Conservation (phyloP, 805 yeast genomes). For the Wickerhamiella sorbophila region DNA sequence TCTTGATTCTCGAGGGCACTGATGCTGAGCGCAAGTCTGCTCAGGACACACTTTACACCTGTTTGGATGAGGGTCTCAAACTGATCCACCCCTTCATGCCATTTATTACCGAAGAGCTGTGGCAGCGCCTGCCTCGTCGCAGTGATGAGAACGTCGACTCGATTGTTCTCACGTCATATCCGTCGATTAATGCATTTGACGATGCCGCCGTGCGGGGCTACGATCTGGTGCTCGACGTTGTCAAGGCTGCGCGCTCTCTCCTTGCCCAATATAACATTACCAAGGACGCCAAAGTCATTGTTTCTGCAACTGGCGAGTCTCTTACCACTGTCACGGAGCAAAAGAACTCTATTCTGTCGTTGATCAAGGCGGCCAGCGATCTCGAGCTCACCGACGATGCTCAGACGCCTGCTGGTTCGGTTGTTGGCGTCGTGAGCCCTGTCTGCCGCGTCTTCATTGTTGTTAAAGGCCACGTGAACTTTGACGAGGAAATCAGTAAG, state of each 20-base stretch:
- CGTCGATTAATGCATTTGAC: conserved; percentile 51
- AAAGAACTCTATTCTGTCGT: conserved; percentile 73
- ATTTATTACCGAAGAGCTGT: conserved; percentile 89
- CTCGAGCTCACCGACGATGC: conserved; percentile 47
- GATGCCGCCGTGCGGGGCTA: conserved; percentile 56
- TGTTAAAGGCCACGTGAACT: conserved; percentile 88
- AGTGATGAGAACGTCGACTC: conserved; percentile 50
- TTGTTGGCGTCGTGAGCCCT: conserved; percentile 65
- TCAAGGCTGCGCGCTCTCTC: conserved; percentile 83
- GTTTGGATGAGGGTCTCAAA: conserved; percentile 80
- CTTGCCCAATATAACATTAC: conserved; percentile 79
- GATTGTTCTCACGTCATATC: conserved; percentile 69
- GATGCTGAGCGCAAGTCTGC: conserved; percentile 76
- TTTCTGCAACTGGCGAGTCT: conserved; percentile 47
- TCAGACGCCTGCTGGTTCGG: conserved; percentile 80
- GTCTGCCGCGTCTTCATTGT: conserved; percentile 75
- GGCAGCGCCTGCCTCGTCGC: conserved; percentile 95
- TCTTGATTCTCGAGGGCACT: conserved; percentile 82
- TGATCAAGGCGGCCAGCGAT: conserved; percentile 78
- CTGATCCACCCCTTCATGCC: conserved; percentile 99
- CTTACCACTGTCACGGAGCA: conserved; percentile 48
- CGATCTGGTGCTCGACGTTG: conserved; percentile 70
- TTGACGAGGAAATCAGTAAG: conserved; percentile 80
- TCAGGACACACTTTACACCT: conserved; percentile 82
- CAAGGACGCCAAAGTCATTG: conserved; percentile 74